A percentile compares a stretch with the other conserved stretches of the same genome.
These are phyloP conservation scores for Pleurotus tuoliensis DNA, from an alignment of 768 basidiomycete species.

Conservation along the genomic window DNA sequence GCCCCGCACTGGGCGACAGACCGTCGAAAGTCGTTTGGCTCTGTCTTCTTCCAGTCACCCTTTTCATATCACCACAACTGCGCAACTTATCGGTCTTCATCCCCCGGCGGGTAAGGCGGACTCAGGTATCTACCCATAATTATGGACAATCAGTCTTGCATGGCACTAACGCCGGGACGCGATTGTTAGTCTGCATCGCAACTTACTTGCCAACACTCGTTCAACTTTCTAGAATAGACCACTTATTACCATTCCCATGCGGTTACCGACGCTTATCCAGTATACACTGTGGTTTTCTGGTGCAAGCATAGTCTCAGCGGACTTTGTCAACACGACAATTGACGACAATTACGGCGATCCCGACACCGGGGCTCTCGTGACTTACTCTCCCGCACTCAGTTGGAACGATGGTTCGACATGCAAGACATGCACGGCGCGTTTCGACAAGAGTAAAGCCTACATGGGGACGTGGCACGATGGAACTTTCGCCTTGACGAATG, in stretches of 20 bases:
- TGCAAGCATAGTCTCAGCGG: not conserved
- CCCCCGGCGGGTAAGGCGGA: no score
- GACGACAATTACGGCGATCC: conserved; percentile 8
- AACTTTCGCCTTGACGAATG: not conserved
- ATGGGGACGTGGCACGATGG: conserved; percentile 6
- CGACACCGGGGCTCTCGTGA: not conserved
- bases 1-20: no score
- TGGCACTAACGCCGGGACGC: no score
- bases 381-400: not conserved
- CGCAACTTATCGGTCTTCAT: no score
- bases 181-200: no score
- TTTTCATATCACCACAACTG: no score
- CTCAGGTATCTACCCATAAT: no score
- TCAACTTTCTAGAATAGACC: no score
- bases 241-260: not conserved
- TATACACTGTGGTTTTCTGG: not conserved
- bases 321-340: conserved; percentile 2
- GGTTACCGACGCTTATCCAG: not conserved
- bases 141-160: no score
- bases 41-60: no score
- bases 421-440: not conserved
- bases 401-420: conserved; percentile 5
- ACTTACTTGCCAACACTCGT: no score
- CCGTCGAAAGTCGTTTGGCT: no score
- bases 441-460: not conserved